These are phyloP conservation scores for Xylaria scruposa DNA, from an alignment of 495 filamentous ascomycete species.

Conservation along the genomic window DNA sequence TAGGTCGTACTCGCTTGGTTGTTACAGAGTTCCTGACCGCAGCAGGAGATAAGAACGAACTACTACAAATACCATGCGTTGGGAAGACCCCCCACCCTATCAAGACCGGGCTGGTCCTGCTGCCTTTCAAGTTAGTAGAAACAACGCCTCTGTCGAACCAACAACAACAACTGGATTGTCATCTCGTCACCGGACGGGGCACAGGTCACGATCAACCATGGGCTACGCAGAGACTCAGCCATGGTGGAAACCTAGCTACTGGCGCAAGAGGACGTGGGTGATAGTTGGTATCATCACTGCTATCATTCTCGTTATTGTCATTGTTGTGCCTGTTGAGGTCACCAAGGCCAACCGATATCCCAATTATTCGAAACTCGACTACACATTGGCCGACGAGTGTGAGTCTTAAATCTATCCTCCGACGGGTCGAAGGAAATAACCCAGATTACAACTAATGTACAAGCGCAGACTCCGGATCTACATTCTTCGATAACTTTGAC, in stretches of 20 bases:
- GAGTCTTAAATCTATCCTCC: conserved; percentile 21
- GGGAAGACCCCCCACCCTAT: conserved; percentile 30
- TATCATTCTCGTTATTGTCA: conserved; percentile 49
- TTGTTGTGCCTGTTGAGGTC: conserved; percentile 62
- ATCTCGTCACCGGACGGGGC: neutral
- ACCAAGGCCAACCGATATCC: conserved; percentile 54
- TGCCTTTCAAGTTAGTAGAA: conserved; percentile 35
- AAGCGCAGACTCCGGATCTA: conserved; percentile 45
- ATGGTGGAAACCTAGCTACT: conserved; percentile 59
- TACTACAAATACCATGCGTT: conserved; percentile 36
- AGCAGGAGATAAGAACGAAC: neutral
- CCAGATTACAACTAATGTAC: conserved; percentile 12
- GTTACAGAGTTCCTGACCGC: conserved; percentile 1
- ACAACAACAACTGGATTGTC: neutral
- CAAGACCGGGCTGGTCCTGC: conserved; percentile 31
- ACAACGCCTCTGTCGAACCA: conserved; percentile 23
- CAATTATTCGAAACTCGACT: conserved; percentile 47
- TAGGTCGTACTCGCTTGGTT: conserved; percentile 4
- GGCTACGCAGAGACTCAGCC: conserved; percentile 23
- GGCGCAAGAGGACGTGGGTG: conserved; percentile 56
- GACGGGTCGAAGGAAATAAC: neutral
- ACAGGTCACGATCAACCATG: conserved; percentile 16
- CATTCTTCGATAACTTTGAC: conserved; percentile 65
- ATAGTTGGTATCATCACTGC: conserved; percentile 46
- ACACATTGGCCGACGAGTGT: conserved; percentile 47